Evolutionary conservation across 2,329 filamentous ascomycete species (phyloP), one percentile per base, ranked within the genome.

Genomic region (Thyridium curvatum): DNA sequence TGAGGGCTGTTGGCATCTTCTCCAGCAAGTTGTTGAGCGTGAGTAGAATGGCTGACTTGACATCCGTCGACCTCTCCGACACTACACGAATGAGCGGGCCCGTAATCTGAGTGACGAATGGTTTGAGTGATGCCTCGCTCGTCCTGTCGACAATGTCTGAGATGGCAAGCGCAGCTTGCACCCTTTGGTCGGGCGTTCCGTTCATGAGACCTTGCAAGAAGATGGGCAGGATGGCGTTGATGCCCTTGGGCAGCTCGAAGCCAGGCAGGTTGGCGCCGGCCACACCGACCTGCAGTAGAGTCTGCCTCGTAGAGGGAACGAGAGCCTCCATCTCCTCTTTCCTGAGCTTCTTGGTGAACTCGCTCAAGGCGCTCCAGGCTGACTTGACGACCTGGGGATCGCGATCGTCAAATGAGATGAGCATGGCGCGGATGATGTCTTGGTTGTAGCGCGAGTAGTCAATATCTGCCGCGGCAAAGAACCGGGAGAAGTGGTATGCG

Each of bases 291-390:
- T 91, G 87, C 48, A 86, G 82, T 39, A 98, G 72, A 2, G 86
- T 83, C 60, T 94, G 86, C 42, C 91, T 75, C 3, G 91, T 95
- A 1, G 91, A 93, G 39, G 79, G 69, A 14, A 95, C 89, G 34
- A 98, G 73, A 1, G 84, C 81, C 57, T 98, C 94, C 93, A 98
- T 97, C 64, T 97, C 91, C 58, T 98, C 94, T 62, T 98, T 98
- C 56, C 83, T 84, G 45, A 98, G 75, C 51, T 81, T 84, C 59
- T 90, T 90, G 34, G 90, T 96, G 51, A 98, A 84, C 41, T 86
- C 86, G 51, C 69, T 88, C 42, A 98, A 75, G 6, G 90, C 91
- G 39, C 79, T 74, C 90, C 90, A 97, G 16, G 91, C 81, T 33
- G 87, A 77, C 68, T 94, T 94, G 53, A 97, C 84, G 4, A 97